Base-by-base conservation (phyloP, 164 flowering plant genomes). In the Buxus sempervirens region DNA sequence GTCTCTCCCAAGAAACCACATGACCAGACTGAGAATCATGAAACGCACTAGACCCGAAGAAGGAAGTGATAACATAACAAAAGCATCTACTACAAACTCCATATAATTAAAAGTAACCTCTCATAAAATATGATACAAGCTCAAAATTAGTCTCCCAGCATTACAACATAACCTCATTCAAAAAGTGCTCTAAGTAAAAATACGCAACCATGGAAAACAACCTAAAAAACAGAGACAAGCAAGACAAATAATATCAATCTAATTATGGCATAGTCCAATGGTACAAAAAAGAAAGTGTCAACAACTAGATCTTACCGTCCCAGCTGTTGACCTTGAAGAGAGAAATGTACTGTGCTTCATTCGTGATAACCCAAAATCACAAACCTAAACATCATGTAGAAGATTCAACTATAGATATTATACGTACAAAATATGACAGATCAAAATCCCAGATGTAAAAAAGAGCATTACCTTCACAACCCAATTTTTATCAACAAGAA, bases 401-500 rank as follows among this genome's bases (percentile, higher is more conserved):
- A 57, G 66, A 22, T 42, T 56, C 26, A 57, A 10, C 19, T 57
- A 23, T 65, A 48, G 51, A 59, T 24, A 59, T 9, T 28, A 41
- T n/a, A 72, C 6, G 27, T 22, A 3, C 38, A 32, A 32, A 42
- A 49, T 66, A 56, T 45, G 51, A 10, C 51, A 45, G 51, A 10
- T 45, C 19, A 66, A 36, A 38, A 28, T 28, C 4, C 66, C 0
- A 42, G 6, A 26, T 36, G 61, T 16, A 38, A 71, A 49, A 62
- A 51, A 66, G 38, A 70, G 49, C 5, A 23, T 38, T 58, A 94
- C 98, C 98, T 94, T 94, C 63, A 94, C 91, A 74, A 90, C 94
- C 98, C 98, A 94, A 65, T 91, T 94, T 78, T 82, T 91, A 78
- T 94, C 98, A 62, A 94, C 98, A 72, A 94, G 96, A 79, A 94